Evolutionary conservation across 352 stramenopile genomes (phyloP).

Genomic region (Phytophthora palmivora): DNA sequence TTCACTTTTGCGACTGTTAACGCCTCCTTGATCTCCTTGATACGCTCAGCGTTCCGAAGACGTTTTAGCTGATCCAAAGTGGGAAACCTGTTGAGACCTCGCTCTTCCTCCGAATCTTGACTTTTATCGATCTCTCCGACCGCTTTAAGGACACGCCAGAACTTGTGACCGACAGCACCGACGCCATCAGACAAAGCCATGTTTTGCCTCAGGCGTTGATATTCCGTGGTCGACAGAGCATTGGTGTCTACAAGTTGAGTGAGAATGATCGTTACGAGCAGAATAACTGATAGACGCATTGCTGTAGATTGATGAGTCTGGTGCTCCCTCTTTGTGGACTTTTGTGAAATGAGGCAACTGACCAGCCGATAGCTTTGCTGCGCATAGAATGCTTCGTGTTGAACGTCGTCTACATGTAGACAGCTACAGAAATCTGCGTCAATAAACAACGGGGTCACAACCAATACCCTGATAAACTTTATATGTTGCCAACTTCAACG

Average conservation of each 20-base stretch:
- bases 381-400: too few relatives aligned
- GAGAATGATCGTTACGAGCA: not conserved
- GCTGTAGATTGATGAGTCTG: too few relatives aligned
- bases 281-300: conserved; percentile 12
- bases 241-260: not conserved
- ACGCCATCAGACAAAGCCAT: not conserved
- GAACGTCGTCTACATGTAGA: too few relatives aligned
- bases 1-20: conserved; percentile 4
- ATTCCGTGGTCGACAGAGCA: not conserved
- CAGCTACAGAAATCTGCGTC: too few relatives aligned
- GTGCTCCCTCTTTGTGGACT: too few relatives aligned
- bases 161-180: not conserved
- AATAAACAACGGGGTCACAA: too few relatives aligned
- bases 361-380: too few relatives aligned
- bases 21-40: conserved; percentile 12
- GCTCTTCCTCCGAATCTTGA: conserved; percentile 8
- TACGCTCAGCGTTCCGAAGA: conserved; percentile 8
- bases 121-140: not conserved
- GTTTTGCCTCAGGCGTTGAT: not conserved
- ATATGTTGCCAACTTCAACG: too few relatives aligned
- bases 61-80: conserved; percentile 1
- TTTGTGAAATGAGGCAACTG: too few relatives aligned
- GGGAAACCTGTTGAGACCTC: not conserved
- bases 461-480: too few relatives aligned
- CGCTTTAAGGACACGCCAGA: not conserved